A percentile compares a stretch with the other conserved stretches of the same genome.
Evolutionary conservation across 2,329 filamentous ascomycete genomes (phyloP).

Genomic region (Elsinoe arachidis): DNA sequence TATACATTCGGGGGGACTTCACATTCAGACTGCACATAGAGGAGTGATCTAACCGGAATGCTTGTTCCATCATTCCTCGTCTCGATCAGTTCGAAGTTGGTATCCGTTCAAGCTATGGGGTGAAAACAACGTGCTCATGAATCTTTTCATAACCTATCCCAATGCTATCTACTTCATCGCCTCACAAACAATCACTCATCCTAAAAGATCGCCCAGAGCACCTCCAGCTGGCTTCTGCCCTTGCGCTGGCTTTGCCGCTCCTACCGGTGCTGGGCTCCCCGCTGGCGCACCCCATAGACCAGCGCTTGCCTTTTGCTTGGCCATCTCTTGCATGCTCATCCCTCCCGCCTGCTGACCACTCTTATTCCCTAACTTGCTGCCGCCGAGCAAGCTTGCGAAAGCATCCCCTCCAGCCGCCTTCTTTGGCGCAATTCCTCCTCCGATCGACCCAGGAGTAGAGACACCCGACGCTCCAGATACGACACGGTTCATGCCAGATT

Average conservation of each 20-base stretch:
- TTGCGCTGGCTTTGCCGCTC: constrained; percentile 9
- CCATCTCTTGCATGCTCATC: constrained; percentile 82
- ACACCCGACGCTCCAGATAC: constrained; percentile 24
- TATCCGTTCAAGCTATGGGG: not conserved
- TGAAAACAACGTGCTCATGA: not conserved
- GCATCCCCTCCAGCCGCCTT: constrained; percentile 62
- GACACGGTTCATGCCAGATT: constrained; percentile 26
- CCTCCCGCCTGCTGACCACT: constrained; percentile 47
- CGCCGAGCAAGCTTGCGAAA: constrained; percentile 76
- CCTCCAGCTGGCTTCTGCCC: constrained; percentile 23
- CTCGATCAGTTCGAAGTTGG: no score
- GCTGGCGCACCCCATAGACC: constrained; percentile 68
- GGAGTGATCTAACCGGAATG: no score
- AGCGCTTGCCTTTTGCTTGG: constrained; percentile 94
- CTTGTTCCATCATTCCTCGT: no score
- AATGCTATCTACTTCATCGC: not conserved
- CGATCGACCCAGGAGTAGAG: constrained; percentile 27
- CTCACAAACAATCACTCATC: constrained; percentile 31
- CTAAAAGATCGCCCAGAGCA: constrained; percentile 36
- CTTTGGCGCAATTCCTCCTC: constrained; percentile 31
- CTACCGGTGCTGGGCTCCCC: constrained; percentile 14
- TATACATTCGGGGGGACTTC: no score
- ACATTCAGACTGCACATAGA: no score
- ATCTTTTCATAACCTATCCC: not conserved
- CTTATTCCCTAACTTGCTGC: constrained; percentile 47